Conservation (phyloP, 2,329 filamentous ascomycete species). For the Knufia fluminis region DNA sequence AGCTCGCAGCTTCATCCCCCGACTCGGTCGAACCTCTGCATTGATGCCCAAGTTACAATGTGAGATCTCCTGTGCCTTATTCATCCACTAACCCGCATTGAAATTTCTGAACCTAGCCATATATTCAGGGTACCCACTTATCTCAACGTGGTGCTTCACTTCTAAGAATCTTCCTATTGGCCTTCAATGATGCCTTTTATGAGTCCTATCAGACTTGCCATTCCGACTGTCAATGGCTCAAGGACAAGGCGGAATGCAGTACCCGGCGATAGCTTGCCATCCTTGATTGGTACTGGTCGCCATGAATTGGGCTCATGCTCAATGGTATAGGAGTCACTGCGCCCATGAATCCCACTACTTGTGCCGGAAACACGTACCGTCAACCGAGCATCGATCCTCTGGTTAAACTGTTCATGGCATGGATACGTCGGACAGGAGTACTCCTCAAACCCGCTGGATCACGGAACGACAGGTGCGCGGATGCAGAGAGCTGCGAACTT, state of each 20-base stretch:
- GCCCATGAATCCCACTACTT: neutral
- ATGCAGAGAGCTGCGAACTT: too few relatives aligned
- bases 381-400: neutral
- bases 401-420: neutral
- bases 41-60: conserved; percentile 7
- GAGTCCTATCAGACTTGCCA: neutral
- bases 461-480: too few relatives aligned
- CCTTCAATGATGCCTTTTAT: neutral
- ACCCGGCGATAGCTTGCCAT: neutral
- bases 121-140: neutral
- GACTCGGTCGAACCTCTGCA: neutral
- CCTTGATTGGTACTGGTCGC: neutral
- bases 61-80: neutral
- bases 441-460: too few relatives aligned
- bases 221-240: neutral
- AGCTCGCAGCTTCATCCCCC: neutral
- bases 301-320: neutral
- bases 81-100: neutral
- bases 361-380: neutral
- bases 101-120: neutral
- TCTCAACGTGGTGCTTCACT: conserved; percentile 4
- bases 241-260: neutral
- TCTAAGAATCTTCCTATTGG: conserved; percentile 7
- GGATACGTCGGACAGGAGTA: too few relatives aligned
- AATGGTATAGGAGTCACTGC: neutral